Percentiles rank a stretch among this genome's conserved stretches.
phyloP scores from a whole-genome alignment of 768 basidiomycete genomes.

The Sistotremastrum suecicum region DNA sequence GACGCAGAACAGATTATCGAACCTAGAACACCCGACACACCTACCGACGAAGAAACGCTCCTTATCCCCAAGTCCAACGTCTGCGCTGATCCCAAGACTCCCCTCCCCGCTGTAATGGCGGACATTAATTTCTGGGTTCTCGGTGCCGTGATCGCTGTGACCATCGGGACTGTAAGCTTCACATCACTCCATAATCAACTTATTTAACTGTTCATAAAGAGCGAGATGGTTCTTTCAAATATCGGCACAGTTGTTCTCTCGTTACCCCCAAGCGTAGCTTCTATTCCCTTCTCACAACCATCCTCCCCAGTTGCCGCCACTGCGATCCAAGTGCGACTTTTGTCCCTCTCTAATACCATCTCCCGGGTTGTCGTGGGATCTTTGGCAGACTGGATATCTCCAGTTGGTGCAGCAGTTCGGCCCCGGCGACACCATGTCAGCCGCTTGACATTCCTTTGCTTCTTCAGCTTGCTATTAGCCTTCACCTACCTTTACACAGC shows the following conservation, averaged over 20 bases:
- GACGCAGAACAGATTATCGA: not conserved
- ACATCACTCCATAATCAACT: not conserved
- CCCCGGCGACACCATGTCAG: slow-evolving; percentile 42
- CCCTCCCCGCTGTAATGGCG: slow-evolving; percentile 15
- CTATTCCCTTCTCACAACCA: slow-evolving; percentile 1
- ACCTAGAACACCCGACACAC: slow-evolving; percentile 13
- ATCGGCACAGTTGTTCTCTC: slow-evolving; percentile 65
- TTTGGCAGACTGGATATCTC: slow-evolving; percentile 60
- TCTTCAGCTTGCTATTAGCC: slow-evolving; percentile 32
- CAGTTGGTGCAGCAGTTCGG: slow-evolving; percentile 27
- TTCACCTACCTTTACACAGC: slow-evolving; percentile 44
- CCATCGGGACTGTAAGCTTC: slow-evolving; percentile 54
- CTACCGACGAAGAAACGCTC: slow-evolving; percentile 1
- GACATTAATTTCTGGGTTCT: slow-evolving; percentile 56
- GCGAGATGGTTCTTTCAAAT: slow-evolving; percentile 75
- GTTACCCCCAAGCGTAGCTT: slow-evolving; percentile 25
- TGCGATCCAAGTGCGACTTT: slow-evolving; percentile 50
- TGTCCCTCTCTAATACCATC: slow-evolving; percentile 59
- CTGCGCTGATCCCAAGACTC: slow-evolving; percentile 6
- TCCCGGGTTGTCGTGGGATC: slow-evolving; percentile 56
- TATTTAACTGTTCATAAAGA: slow-evolving; percentile 21
- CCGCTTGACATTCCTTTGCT: slow-evolving; percentile 43
- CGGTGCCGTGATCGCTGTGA: slow-evolving; percentile 30
- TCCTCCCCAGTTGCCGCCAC: slow-evolving; percentile 22
- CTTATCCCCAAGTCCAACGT: slow-evolving; percentile 10